Evolutionary conservation across 805 yeast genomes (phyloP).

Genomic region (Blastobotrys peoriensis): DNA sequence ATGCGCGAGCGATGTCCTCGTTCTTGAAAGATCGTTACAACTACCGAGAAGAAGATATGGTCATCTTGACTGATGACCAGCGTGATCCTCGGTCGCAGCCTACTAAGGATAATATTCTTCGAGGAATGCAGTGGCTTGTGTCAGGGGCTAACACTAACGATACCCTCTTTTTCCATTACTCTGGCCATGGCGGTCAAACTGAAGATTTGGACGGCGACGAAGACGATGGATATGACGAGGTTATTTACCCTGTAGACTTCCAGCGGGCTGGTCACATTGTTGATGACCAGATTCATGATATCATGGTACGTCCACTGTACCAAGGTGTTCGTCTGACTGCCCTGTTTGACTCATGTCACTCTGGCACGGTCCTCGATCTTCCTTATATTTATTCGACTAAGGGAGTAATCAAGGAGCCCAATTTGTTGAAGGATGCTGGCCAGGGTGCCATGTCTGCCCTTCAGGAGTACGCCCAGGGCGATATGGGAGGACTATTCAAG

Average conservation of each 20-base stretch:
- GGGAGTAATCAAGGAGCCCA: constrained; percentile 78
- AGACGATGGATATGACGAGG: constrained; percentile 66
- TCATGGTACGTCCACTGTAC: constrained; percentile 62
- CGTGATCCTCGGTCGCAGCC: constrained; percentile 43
- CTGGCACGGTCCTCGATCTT: constrained; percentile 75
- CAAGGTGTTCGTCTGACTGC: constrained; percentile 76
- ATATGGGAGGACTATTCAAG: constrained; percentile 42
- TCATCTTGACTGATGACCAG: constrained; percentile 38
- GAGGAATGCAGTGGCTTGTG: constrained; percentile 81
- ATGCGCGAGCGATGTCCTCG: constrained; percentile 43
- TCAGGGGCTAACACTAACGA: constrained; percentile 69
- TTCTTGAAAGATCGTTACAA: constrained; percentile 36
- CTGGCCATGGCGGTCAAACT: constrained; percentile 82
- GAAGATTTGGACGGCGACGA: constrained; percentile 68
- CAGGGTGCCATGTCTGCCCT: constrained; percentile 56
- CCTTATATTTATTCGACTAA: constrained; percentile 78
- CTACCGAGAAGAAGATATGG: constrained; percentile 33
- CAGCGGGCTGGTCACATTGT: constrained; percentile 58
- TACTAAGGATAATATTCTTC: constrained; percentile 59
- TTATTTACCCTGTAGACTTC: constrained; percentile 69
- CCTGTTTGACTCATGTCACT: constrained; percentile 78
- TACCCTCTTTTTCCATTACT: constrained; percentile 72
- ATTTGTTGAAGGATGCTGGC: constrained; percentile 69
- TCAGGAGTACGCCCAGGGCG: constrained; percentile 54
- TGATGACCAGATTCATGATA: constrained; percentile 69